Evolutionary conservation across 345 rosid genomes (phyloP).

Genomic region (Arabis alpina): DNA sequence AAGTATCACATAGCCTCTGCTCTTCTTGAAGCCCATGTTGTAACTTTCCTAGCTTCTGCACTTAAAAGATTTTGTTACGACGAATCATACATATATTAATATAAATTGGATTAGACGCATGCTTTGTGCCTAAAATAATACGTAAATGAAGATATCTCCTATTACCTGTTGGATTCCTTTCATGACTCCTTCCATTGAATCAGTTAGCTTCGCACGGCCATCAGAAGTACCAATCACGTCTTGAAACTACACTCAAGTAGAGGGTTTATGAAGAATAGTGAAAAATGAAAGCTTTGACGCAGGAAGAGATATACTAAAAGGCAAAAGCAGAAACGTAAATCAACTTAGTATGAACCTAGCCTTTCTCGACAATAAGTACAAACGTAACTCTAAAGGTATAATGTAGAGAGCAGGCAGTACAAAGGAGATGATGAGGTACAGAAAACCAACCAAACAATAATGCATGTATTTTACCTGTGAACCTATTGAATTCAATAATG

Average conservation of each 20-base stretch:
- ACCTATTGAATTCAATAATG: constrained; percentile 76
- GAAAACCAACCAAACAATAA: constrained; percentile 14
- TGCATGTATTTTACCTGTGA: constrained; percentile 60
- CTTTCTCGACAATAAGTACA: constrained; percentile 5
- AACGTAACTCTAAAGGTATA: constrained; percentile 1
- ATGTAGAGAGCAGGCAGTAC: background rate
- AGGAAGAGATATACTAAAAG: background rate
- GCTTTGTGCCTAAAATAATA: constrained; percentile 12
- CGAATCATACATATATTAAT: background rate
- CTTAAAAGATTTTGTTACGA: constrained; percentile 9
- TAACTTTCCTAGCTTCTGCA: constrained; percentile 78
- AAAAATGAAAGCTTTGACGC: constrained; percentile 7
- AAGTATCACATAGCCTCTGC: constrained; percentile 59
- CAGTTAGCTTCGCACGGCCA: constrained; percentile 69
- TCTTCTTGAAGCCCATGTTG: constrained; percentile 63
- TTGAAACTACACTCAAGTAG: constrained; percentile 61
- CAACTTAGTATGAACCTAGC: background rate
- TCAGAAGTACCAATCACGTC: constrained; percentile 65
- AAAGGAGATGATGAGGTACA: constrained; percentile 5
- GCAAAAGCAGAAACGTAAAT: constrained; percentile 17
- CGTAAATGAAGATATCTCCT: background rate
- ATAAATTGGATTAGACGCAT: background rate
- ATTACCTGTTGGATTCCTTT: constrained; percentile 81
- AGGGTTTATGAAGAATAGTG: background rate
- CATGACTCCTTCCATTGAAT: constrained; percentile 83